phyloP scores from a whole-genome alignment of 2,329 filamentous ascomycete species.

The Chaetoscypha palmicola region DNA sequence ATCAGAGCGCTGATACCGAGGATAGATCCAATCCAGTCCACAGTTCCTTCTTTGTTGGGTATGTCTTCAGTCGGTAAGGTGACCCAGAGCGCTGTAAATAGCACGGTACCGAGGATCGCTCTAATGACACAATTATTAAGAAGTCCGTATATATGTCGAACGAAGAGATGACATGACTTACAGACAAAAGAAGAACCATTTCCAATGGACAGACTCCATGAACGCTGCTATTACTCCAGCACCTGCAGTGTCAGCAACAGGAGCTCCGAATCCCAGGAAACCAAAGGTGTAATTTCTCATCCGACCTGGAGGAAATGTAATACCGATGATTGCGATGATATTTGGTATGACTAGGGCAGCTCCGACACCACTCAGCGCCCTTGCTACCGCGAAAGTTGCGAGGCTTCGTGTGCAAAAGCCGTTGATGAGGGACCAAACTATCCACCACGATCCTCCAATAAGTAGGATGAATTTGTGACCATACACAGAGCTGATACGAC shows the following conservation, averaged over 20 bases:
- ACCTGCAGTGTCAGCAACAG: slow-evolving; percentile 38
- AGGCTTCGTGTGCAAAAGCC: slow-evolving; percentile 38
- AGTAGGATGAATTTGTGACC: slow-evolving; percentile 42
- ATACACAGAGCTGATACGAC: slow-evolving; percentile 43
- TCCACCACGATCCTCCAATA: slow-evolving; percentile 37
- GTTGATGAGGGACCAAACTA: slow-evolving; percentile 24
- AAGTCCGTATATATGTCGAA: background rate
- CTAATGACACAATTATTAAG: slow-evolving; percentile 1
- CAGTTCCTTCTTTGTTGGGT: slow-evolving; percentile 31
- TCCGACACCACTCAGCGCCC: slow-evolving; percentile 43
- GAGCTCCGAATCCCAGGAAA: slow-evolving; percentile 39
- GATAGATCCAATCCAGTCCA: slow-evolving; percentile 36
- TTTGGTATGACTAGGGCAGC: slow-evolving; percentile 45
- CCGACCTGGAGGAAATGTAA: slow-evolving; percentile 40
- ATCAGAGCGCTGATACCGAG: slow-evolving; percentile 37
- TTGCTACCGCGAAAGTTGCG: slow-evolving; percentile 36
- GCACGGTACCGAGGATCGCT: slow-evolving; percentile 1
- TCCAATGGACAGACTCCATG: slow-evolving; percentile 31
- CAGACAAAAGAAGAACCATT: slow-evolving; percentile 29
- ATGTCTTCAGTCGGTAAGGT: slow-evolving; percentile 11
- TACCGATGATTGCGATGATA: slow-evolving; percentile 41
- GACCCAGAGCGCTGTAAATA: slow-evolving; percentile 5
- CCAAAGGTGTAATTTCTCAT: slow-evolving; percentile 38
- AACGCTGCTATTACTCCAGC: slow-evolving; percentile 35
- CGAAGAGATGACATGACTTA: background rate